Evolutionary conservation across 192 early-diverging fungal species (phyloP), one percentile per base, ranked within the genome.

Genomic region (Phlyctochytrium bullatum): DNA sequence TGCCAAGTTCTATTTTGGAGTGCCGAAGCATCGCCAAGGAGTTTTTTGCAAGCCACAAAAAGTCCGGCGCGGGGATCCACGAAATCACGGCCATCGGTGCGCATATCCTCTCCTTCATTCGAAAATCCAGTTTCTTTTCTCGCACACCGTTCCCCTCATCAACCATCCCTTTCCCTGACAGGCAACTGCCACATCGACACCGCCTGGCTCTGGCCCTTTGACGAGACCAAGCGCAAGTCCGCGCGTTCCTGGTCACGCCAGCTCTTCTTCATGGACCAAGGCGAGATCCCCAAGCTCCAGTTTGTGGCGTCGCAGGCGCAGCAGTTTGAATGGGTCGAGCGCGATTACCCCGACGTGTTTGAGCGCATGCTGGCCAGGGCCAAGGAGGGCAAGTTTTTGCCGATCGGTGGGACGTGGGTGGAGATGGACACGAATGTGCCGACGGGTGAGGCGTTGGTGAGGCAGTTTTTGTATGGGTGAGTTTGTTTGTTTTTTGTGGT

Each of bases 371-470:
- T 90, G 70, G 81, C 83, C 3, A 87, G 89, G 62, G 78, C 80
- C 62, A 82, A 88, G 62, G 70, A 69, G 0, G 93, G 91, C 0
- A 87, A 90, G 73, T 98, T 99, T 72, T 82, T 96, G 51, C 93
- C 93, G 2, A 95, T 97, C 61, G 97, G 97, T 29, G 92, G 90
- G 0, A 93, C 94, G 25, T 98, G 95, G 96, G 86, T 97, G 14
- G 97, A 99, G 73, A 98, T 97, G 94, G 97, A 99, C 77, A 92
- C 91, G 77, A 98, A 99, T 80, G 78, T 99, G 40, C 97, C 97
- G 2, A 91, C 89, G 36, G 97, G 97, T n/a, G 97, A 99, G 74
- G 86, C 92, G 1, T 72, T 99, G 33, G 89, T 86, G 59, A 85
- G 97, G 17, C 97, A 99, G 74, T 96, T 99, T 79, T 73, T 98